phyloP scores from a whole-genome alignment of 2,329 filamentous ascomycete genomes.

The Metarhizium robertsii region DNA sequence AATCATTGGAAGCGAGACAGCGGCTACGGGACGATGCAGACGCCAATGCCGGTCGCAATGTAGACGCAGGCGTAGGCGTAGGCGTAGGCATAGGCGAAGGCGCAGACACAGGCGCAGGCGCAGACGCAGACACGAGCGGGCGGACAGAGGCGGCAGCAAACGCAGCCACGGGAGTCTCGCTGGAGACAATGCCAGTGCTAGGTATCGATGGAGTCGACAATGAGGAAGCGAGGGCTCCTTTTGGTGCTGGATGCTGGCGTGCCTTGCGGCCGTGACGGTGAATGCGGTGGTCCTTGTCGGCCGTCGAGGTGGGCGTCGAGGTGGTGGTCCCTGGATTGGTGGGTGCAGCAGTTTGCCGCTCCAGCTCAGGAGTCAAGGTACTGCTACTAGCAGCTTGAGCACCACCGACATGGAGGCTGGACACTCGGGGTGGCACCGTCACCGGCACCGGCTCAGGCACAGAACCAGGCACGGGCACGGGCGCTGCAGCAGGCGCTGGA shows the following conservation, averaged over 20 bases:
- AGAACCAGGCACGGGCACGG: not conserved
- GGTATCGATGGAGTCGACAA: not conserved
- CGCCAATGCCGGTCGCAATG: not conserved
- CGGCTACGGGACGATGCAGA: constrained; percentile 1
- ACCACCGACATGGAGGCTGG: not conserved
- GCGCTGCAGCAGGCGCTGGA: not conserved
- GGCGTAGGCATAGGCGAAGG: not conserved
- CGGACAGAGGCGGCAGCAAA: not conserved
- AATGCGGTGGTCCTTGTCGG: not conserved
- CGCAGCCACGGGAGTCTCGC: not conserved
- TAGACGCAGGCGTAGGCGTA: not conserved
- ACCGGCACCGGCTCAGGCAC: not conserved
- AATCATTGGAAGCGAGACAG: constrained; percentile 13
- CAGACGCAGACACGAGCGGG: not conserved
- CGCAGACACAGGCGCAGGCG: not conserved
- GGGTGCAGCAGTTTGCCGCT: not conserved
- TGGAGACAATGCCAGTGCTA: not conserved
- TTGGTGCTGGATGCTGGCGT: not conserved
- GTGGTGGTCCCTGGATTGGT: not conserved
- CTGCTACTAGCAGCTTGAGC: not conserved
- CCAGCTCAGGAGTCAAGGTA: not conserved
- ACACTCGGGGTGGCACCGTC: not conserved
- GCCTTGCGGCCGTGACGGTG: not conserved
- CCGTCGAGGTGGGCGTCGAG: not conserved
- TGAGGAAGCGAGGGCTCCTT: not conserved